Base-by-base conservation (phyloP, 768 basidiomycete genomes). In the Chalciporus pseudorubinellus region DNA sequence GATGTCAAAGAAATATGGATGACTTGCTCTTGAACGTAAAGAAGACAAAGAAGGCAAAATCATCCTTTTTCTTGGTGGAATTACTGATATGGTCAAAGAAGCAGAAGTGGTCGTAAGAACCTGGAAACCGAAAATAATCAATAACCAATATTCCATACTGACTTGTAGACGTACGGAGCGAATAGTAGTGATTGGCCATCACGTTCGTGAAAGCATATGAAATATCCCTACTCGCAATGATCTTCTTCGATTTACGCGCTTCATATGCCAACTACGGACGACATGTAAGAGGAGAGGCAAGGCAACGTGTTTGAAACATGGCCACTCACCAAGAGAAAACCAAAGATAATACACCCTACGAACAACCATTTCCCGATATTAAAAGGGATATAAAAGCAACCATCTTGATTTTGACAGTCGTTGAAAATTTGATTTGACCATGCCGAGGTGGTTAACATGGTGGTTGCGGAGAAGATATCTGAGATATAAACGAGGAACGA, bases 41-140 rank as follows among this genome's bases (percentile, higher is more conserved):
- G 83, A 98, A 99, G 65, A 98, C 83, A 71, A 97, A 99, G 79
- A 98, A 98, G 29, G 95, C 95, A 71, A 99, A 94, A 64, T 97
- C 92, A 66, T 99, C 97, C 70, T 88, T 94, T 55, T 83, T 85
- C 79, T 95, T 98, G 26, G 93, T 94, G 22, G 97, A 98, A 64
- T 91, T 87, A 64, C 85, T 85, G 71, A 99, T 97, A 60, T 98
- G 93, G 60, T 90, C 87, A 68, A 98, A 98, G 77, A 99, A 94
- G 71, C 97, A 98, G 69, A 98, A 98, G 68, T 95, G 91, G 68
- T 95, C 87, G 70, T 98, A 99, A 38, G 89, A 92, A 47, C 91
- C 93, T 95, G 12, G 62, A 9, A 29, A 40, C 28, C 38, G 6
- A 45, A 28, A 28, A 10, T 3, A 24, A 11, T 39, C 34, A 29